phyloP scores from a whole-genome alignment of 805 yeast genomes.

The Sporopachydermia lactativora region DNA sequence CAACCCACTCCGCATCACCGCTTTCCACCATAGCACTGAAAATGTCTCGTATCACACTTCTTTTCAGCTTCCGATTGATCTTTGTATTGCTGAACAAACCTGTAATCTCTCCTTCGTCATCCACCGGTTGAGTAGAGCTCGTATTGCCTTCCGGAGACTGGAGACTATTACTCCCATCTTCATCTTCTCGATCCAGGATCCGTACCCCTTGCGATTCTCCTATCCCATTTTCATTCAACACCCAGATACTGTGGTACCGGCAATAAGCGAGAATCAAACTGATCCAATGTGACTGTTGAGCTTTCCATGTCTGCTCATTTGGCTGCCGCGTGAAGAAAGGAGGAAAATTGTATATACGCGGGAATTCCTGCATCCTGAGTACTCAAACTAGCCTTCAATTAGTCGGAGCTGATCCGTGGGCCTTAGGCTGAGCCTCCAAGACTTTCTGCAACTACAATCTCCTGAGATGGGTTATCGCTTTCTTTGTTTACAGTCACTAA shows the following conservation, averaged over 20 bases:
- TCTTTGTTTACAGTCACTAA: too few species aligned
- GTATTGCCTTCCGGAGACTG: conserved; percentile 19
- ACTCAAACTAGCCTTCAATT: too few species aligned
- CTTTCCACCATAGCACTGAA: conserved; percentile 40
- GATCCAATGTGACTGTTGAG: conserved; percentile 74
- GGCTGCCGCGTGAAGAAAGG: conserved; percentile 89
- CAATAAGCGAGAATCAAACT: conserved; percentile 50
- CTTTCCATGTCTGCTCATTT: conserved; percentile 58
- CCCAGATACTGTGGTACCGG: conserved; percentile 39
- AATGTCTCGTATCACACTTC: conserved; percentile 40
- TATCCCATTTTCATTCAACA: conserved; percentile 26
- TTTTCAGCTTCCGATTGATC: conserved; percentile 39
- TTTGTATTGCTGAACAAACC: conserved; percentile 35
- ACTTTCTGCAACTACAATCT: too few species aligned
- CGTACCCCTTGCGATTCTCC: conserved; percentile 14
- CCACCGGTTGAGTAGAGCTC: conserved; percentile 16
- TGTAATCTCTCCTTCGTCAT: conserved; percentile 18
- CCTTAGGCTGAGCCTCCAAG: too few species aligned
- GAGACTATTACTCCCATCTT: conserved; percentile 15
- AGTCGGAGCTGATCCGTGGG: too few species aligned
- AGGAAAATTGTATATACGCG: conserved; percentile 61
- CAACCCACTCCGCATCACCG: conserved; percentile 42
- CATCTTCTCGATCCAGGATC: conserved; percentile 6
- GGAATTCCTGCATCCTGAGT: conserved; percentile 21
- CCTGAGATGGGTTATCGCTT: too few species aligned